phyloP scores from a whole-genome alignment of 129 eudicot species.

The Logfia minima region DNA sequence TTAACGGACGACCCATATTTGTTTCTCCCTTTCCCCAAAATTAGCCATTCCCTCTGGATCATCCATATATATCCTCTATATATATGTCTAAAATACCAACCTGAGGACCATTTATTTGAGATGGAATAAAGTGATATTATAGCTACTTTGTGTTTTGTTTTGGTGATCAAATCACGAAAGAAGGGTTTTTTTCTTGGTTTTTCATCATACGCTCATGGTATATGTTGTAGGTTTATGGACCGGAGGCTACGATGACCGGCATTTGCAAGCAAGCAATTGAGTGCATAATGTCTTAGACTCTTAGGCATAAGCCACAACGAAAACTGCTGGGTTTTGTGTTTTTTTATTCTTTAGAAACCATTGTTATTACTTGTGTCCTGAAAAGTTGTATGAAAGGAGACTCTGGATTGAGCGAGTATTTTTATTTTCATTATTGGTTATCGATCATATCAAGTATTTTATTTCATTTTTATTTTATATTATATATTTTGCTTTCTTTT shows the following conservation, averaged over 20 bases:
- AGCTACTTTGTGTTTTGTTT: too few species aligned
- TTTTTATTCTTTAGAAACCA: neutral
- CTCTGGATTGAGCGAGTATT: neutral
- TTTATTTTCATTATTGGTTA: neutral
- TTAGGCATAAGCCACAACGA: neutral
- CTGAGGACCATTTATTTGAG: too few species aligned
- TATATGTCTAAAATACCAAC: too few species aligned
- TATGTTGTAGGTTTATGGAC: slow-evolving; percentile 72
- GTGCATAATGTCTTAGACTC: slow-evolving; percentile 35
- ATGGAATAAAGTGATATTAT: too few species aligned
- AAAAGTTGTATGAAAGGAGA: neutral
- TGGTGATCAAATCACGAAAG: too few species aligned
- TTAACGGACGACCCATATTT: too few species aligned
- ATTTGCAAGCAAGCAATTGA: slow-evolving; percentile 90
- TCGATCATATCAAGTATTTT: too few species aligned
- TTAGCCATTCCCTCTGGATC: too few species aligned
- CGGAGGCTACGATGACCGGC: slow-evolving; percentile 90
- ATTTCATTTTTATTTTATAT: too few species aligned
- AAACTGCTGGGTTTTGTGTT: neutral
- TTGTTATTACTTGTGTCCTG: neutral
- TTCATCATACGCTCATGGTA: neutral
- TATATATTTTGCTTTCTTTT: neutral
- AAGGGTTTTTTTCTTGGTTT: too few species aligned
- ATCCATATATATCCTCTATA: too few species aligned
- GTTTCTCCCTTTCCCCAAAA: too few species aligned